Percentiles rank a stretch among this genome's conserved stretches.
Evolutionary conservation across 768 basidiomycete genomes (phyloP).

Genomic region (Hydnomerulius pinastri): DNA sequence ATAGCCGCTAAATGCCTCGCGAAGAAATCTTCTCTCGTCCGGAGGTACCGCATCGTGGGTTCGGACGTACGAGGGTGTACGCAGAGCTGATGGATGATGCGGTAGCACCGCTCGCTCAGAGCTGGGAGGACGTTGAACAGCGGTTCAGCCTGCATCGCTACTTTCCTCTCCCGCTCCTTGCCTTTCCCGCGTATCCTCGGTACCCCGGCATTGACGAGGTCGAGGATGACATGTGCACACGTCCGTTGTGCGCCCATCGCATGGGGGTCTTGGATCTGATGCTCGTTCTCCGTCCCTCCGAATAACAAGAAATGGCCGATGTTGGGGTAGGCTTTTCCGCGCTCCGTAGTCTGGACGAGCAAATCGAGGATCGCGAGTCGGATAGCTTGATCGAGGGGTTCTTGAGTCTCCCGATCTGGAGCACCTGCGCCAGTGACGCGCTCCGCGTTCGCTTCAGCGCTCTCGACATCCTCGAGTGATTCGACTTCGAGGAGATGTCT

Average conservation of each 20-base stretch:
- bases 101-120: constrained; percentile 84
- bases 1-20: constrained; percentile 79
- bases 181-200: constrained; percentile 53
- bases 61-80: constrained; percentile 83
- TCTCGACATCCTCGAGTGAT: constrained; percentile 58
- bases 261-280: constrained; percentile 76
- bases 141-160: constrained; percentile 40
- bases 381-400: constrained; percentile 65
- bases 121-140: constrained; percentile 68
- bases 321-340: constrained; percentile 69
- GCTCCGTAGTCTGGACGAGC: constrained; percentile 74
- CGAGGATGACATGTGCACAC: constrained; percentile 80
- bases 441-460: constrained; percentile 60
- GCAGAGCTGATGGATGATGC: constrained; percentile 82
- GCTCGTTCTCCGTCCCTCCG: constrained; percentile 57
- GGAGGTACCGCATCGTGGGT: constrained; percentile 80
- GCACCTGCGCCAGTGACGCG: constrained; percentile 76
- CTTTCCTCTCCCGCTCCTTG: constrained; percentile 38
- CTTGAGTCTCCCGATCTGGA: constrained; percentile 47
- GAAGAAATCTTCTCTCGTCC: constrained; percentile 88
- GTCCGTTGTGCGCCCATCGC: constrained; percentile 70
- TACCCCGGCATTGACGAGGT: constrained; percentile 72
- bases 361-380: constrained; percentile 79
- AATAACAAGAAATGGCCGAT: constrained; percentile 87
- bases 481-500: constrained; percentile 64